Percentiles rank a stretch among this genome's conserved stretches.
Evolutionary conservation across 805 yeast species (phyloP).

Genomic region (Yamadazyma nakazawae): DNA sequence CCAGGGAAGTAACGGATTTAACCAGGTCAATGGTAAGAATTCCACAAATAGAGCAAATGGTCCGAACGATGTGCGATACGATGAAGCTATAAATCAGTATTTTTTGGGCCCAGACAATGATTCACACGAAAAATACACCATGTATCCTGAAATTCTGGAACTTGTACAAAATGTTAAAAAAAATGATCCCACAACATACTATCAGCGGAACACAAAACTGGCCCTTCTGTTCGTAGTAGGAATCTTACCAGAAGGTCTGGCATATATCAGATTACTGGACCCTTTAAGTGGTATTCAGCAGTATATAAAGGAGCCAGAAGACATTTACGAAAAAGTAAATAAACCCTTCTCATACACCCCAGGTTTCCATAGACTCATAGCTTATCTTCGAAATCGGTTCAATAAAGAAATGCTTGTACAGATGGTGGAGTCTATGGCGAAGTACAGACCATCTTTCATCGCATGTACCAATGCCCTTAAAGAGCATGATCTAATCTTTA

Average conservation of each 20-base stretch:
- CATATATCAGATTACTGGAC: conserved; percentile 18
- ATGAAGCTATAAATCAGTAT: conserved; percentile 62
- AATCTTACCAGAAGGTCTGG: conserved; percentile 33
- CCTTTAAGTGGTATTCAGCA: conserved; percentile 16
- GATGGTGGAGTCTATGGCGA: conserved; percentile 86
- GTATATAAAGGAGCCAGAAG: conserved; percentile 59
- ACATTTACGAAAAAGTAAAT: conserved; percentile 70
- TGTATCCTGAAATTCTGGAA: conserved; percentile 60
- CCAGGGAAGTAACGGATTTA: neutral
- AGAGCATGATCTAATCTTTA: conserved; percentile 87
- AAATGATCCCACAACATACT: conserved; percentile 40
- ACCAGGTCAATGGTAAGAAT: neutral
- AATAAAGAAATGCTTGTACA: conserved; percentile 65
- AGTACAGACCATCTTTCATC: conserved; percentile 85
- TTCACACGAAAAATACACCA: conserved; percentile 32
- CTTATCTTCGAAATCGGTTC: conserved; percentile 70
- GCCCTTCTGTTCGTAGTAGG: conserved; percentile 48
- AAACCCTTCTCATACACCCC: conserved; percentile 86
- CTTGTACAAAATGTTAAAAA: conserved; percentile 38
- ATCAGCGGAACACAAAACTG: conserved; percentile 38
- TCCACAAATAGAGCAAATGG: neutral
- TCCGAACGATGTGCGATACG: conserved; percentile 25
- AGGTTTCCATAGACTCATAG: conserved; percentile 79
- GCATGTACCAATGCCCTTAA: conserved; percentile 87
- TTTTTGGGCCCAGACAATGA: conserved; percentile 54